These are phyloP conservation scores for Claviceps capensis DNA, from an alignment of 2,329 filamentous ascomycete genomes.

Conservation along the genomic window DNA sequence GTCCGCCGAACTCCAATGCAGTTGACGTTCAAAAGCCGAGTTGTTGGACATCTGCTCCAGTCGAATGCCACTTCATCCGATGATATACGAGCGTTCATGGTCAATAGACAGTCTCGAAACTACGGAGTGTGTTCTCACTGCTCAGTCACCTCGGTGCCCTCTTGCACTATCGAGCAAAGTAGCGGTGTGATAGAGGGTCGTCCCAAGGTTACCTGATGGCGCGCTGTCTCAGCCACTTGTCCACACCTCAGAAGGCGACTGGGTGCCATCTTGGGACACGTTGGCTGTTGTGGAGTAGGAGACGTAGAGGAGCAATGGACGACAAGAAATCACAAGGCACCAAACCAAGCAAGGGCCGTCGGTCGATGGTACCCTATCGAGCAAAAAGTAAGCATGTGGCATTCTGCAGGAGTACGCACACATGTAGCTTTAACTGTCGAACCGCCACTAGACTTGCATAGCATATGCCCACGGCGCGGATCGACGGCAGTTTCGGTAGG, in stretches of 20 bases:
- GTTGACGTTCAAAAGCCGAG: too few species aligned
- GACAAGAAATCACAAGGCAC: not conserved
- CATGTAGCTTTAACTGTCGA: not conserved
- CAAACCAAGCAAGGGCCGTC: not conserved
- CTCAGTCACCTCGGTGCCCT: not conserved
- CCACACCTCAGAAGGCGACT: not conserved
- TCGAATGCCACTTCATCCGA: too few species aligned
- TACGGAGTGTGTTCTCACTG: not conserved
- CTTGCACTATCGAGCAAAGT: not conserved
- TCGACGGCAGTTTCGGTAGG: not conserved
- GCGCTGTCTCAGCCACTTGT: conserved; percentile 6
- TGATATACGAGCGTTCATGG: not conserved
- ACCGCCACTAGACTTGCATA: not conserved
- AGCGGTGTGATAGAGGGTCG: conserved; percentile 4
- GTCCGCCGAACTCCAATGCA: too few species aligned
- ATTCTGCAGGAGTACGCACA: not conserved
- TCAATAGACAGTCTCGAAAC: not conserved
- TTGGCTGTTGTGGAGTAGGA: not conserved
- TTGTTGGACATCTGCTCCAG: too few species aligned
- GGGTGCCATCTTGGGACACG: not conserved
- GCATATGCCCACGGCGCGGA: not conserved
- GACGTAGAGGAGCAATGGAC: not conserved
- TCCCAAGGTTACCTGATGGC: not conserved
- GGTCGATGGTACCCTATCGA: not conserved
- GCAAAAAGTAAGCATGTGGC: not conserved